phyloP scores from a whole-genome alignment of 345 rosid species.

The Gossypium turneri region DNA sequence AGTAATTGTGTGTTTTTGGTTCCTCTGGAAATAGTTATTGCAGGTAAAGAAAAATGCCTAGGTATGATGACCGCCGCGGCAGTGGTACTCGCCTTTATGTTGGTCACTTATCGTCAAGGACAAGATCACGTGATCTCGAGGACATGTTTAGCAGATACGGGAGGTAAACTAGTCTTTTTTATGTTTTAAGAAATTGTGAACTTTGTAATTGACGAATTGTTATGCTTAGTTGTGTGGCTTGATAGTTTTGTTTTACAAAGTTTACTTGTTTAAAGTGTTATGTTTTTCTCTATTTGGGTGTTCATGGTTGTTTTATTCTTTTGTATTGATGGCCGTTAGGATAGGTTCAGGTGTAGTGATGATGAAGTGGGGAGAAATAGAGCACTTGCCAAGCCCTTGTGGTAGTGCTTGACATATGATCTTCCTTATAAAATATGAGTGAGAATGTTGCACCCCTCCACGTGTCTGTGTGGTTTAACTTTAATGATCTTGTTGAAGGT shows the following conservation, averaged over 20 bases:
- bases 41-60: constrained; percentile 53
- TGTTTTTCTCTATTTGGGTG: background rate
- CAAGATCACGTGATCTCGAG: constrained; percentile 69
- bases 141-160: constrained; percentile 73
- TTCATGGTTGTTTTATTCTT: background rate
- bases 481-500: constrained; percentile 94
- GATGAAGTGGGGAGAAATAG: constrained; percentile 9
- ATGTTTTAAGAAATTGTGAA: background rate
- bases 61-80: constrained; percentile 61
- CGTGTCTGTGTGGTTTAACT: constrained; percentile 55
- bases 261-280: background rate
- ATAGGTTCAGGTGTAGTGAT: constrained; percentile 14
- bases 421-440: constrained; percentile 35
- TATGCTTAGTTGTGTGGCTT: background rate
- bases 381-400: constrained; percentile 22
- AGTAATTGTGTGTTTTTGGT: background rate
- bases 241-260: background rate
- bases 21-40: constrained; percentile 4
- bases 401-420: constrained; percentile 25
- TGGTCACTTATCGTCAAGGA: constrained; percentile 61
- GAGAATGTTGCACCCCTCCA: constrained; percentile 43
- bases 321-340: background rate
- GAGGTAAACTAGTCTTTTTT: constrained; percentile 34
- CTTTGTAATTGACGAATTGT: background rate
- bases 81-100: constrained; percentile 70